phyloP scores from a whole-genome alignment of 345 rosid species.

The Hibiscus syriacus region DNA sequence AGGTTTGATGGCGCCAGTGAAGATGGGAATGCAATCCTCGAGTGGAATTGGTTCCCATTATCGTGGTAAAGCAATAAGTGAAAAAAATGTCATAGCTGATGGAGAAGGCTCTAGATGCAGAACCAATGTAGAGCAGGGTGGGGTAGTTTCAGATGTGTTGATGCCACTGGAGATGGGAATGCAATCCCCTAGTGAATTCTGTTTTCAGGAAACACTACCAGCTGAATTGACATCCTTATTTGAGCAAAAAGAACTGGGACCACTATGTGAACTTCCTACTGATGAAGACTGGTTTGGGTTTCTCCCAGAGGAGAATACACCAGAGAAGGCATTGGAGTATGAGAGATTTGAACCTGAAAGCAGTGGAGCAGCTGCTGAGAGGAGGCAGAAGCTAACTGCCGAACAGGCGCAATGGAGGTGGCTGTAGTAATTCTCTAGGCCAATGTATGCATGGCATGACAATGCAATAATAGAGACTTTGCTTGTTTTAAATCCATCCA shows the following conservation, averaged over 20 bases:
- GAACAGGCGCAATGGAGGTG: not conserved
- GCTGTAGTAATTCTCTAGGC: not conserved
- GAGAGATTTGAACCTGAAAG: conserved; percentile 4
- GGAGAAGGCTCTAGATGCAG: no score
- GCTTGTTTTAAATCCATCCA: not conserved
- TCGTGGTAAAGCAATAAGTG: not conserved
- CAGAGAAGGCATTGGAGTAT: not conserved
- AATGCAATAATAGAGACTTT: not conserved
- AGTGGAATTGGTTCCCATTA: not conserved
- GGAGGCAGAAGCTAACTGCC: not conserved
- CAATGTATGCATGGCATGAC: not conserved
- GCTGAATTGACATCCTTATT: not conserved
- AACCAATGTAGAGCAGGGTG: not conserved
- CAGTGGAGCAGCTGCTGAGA: not conserved
- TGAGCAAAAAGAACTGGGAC: not conserved
- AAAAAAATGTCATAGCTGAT: not conserved
- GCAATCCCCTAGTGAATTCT: not conserved
- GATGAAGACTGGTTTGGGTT: not conserved
- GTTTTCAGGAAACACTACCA: not conserved
- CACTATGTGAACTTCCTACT: not conserved
- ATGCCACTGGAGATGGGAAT: not conserved
- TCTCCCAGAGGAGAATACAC: not conserved
- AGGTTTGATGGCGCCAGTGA: not conserved
- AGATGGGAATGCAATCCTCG: not conserved
- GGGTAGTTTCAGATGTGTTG: not conserved